Evolutionary conservation across 169 alveolate species (phyloP).

Genomic region (Plasmodium vinckei): DNA sequence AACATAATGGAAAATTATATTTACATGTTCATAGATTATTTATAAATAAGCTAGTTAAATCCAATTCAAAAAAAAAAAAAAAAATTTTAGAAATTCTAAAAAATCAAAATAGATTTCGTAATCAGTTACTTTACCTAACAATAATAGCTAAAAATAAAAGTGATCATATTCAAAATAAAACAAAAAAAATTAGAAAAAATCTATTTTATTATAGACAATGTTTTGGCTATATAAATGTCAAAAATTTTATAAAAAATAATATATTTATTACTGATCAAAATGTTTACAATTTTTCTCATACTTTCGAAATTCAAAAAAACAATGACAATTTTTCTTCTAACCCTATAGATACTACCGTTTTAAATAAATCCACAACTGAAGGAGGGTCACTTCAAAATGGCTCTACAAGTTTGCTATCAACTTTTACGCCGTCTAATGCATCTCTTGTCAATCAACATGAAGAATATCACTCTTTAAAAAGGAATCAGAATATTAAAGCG

Average conservation of each 20-base stretch:
- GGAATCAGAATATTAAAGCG: too few relatives aligned
- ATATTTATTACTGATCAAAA: conserved; percentile 39
- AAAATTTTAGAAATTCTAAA: conserved; percentile 37
- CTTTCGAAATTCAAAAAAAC: neutral
- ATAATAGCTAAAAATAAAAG: conserved; percentile 46
- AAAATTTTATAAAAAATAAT: conserved; percentile 55
- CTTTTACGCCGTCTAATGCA: neutral
- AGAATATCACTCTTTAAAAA: too few relatives aligned
- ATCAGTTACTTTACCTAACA: conserved; percentile 55
- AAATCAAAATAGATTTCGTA: conserved; percentile 71
- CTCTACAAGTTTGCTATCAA: neutral
- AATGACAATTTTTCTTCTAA: neutral
- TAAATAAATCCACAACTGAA: neutral
- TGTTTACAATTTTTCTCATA: conserved; percentile 28
- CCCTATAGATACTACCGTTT: neutral
- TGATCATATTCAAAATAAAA: conserved; percentile 59
- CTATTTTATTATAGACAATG: conserved; percentile 38
- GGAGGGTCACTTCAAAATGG: too few relatives aligned
- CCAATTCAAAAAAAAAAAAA: conserved; percentile 27
- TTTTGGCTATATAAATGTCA: conserved; percentile 56
- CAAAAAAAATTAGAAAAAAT: conserved; percentile 41
- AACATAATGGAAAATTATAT: conserved; percentile 48
- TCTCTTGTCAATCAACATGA: neutral
- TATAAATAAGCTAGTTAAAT: conserved; percentile 46
- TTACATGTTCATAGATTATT: conserved; percentile 50